These are phyloP conservation scores for Lipomyces starkeyi DNA, from an alignment of 805 yeast species.

Conservation along the genomic window DNA sequence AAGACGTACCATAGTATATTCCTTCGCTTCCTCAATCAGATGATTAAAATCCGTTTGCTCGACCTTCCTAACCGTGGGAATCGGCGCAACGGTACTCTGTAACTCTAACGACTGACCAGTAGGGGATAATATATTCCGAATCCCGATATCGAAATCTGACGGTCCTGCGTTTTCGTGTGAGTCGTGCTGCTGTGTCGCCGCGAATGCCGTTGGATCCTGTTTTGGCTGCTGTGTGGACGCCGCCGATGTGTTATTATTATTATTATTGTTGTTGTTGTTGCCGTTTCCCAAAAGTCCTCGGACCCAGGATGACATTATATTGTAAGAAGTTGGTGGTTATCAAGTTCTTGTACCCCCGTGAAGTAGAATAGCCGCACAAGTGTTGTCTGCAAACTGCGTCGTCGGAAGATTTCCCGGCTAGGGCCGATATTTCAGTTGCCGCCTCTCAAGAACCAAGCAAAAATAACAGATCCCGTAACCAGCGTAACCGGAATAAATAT, in stretches of 20 bases:
- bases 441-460: not conserved
- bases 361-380: not conserved
- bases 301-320: conserved; percentile 23
- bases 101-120: conserved; percentile 13
- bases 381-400: not conserved
- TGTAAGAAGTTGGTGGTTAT: not conserved
- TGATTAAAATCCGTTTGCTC: conserved; percentile 11
- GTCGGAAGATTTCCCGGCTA: not conserved
- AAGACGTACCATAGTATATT: conserved; percentile 34
- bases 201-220: not conserved
- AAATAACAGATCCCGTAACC: not conserved
- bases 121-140: conserved; percentile 26
- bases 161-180: conserved; percentile 5
- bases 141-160: conserved; percentile 20
- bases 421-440: not conserved
- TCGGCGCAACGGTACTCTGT: conserved; percentile 7
- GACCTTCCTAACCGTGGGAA: conserved; percentile 1
- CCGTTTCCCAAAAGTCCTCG: conserved; percentile 20
- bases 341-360: not conserved
- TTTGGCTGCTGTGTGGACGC: not conserved
- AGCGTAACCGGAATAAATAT: not conserved
- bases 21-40: conserved; percentile 24
- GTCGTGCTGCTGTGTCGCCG: conserved; percentile 12
- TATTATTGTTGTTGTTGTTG: not conserved
- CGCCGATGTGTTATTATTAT: conserved; percentile 3